Base-by-base conservation (phyloP, 2,329 filamentous ascomycete genomes). In the Fusarium begoniae region DNA sequence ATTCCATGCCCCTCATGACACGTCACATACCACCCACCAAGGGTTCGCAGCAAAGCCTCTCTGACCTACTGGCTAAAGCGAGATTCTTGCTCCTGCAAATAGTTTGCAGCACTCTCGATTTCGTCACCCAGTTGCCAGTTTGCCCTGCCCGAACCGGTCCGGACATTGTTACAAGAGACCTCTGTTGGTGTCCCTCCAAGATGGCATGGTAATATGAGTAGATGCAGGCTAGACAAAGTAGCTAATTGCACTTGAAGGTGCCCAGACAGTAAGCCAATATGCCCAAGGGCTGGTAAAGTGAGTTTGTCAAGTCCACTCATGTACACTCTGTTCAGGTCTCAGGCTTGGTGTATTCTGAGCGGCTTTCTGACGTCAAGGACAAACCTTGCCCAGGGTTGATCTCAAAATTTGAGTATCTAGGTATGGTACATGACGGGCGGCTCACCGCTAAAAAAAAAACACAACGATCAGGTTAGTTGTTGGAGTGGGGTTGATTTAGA, bases 1-100 rank as follows among this genome's bases (percentile, higher is more conserved):
- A 67, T 72, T 75, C 60, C 74, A 75, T 74, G 72, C 71, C 58
- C 63, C 70, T 69, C 71, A 63, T 76, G 77, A 79, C 77, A 78
- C 76, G 77, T 79, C 77, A 79, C 47, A 76, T 77, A 64, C 75
- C 62, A 63, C 54, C 67, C 64, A 68, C 74, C 64, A 54, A 66
- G 72, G 70, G 70, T 77, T 75, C 72, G 70, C 66, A 77, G 69
- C 69, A 69, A 69, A 66, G 58, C 63, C 71, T 63, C 66, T 41
- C 64, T 65, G 60, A 45, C 44, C 50, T 57, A 59, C 45, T 72
- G 63, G 57, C 54, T 67, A 57, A 57, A 44, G 66, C 55, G 56
- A 63, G 32, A 44, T 59, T 56, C 45, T 38, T 35, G 40, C 38
- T 45, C 45, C 57, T 40, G 28, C 12, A 24, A 30, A 15, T 24